phyloP scores from a whole-genome alignment of 306 rosid genomes.

The Adenanthera pavonina region DNA sequence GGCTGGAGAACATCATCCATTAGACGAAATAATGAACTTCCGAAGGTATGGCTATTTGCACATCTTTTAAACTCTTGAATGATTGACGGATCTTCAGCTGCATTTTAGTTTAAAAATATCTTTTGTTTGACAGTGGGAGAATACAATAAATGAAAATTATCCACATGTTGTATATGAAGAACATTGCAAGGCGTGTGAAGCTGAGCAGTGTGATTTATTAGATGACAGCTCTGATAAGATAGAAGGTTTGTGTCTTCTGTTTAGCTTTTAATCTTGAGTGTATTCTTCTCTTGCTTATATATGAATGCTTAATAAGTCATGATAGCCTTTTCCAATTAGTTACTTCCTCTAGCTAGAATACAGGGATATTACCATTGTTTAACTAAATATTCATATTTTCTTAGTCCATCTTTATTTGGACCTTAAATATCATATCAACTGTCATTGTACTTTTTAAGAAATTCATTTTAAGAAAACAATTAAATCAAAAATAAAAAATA shows the following conservation, averaged over 20 bases:
- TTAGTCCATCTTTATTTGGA: not conserved
- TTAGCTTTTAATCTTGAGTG: not conserved
- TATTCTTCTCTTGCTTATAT: slow-evolving; percentile 19
- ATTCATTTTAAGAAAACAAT: not conserved
- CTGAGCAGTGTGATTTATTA: slow-evolving; percentile 60
- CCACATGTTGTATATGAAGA: slow-evolving; percentile 95
- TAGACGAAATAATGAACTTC: slow-evolving; percentile 79
- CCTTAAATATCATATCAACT: not conserved
- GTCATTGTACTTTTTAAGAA: not conserved
- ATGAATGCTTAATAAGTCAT: not conserved
- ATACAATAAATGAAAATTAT: slow-evolving; percentile 75
- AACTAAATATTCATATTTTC: not conserved
- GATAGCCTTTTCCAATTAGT: slow-evolving; percentile 10
- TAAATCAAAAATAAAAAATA: not conserved
- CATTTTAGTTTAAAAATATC: not conserved
- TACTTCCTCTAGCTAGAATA: slow-evolving; percentile 5
- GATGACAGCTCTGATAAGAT: slow-evolving; percentile 64
- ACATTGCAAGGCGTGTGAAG: slow-evolving; percentile 82
- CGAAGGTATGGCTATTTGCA: slow-evolving; percentile 65
- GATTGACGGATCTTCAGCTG: slow-evolving; percentile 26
- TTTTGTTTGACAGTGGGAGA: slow-evolving; percentile 77
- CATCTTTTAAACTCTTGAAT: slow-evolving; percentile 29
- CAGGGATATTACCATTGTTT: slow-evolving; percentile 9
- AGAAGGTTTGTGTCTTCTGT: slow-evolving; percentile 67
- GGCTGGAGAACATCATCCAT: slow-evolving; percentile 99